Evolutionary conservation across 768 basidiomycete species (phyloP).

Genomic region (Saitozyma sp.): DNA sequence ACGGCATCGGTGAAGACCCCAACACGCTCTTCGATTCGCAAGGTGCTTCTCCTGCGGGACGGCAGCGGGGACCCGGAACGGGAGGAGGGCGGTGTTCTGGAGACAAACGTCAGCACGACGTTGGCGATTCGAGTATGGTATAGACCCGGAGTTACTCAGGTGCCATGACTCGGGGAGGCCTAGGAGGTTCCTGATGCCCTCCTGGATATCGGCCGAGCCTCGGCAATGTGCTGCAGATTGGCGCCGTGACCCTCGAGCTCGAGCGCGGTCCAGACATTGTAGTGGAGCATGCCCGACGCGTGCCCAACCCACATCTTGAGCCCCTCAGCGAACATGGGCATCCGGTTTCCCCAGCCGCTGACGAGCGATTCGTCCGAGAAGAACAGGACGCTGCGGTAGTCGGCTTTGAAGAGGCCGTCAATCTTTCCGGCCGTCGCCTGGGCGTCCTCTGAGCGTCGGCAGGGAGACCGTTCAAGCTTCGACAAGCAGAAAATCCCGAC

Average conservation of each 20-base stretch:
- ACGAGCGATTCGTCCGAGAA: conserved; percentile 53
- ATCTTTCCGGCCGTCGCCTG: conserved; percentile 9
- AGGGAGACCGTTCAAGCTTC: no score
- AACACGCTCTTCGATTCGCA: no score
- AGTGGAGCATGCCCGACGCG: conserved; percentile 49
- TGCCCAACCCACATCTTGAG: conserved; percentile 48
- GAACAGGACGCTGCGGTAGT: conserved; percentile 53
- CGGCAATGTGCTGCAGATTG: conserved; percentile 29
- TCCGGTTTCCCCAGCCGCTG: conserved; percentile 34
- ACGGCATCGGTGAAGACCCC: no score
- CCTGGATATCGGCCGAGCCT: not conserved
- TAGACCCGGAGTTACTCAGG: no score
- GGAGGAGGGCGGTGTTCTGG: no score
- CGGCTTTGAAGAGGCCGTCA: conserved; percentile 28
- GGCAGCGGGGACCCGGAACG: no score
- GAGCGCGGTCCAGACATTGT: conserved; percentile 52
- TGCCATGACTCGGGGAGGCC: conserved; percentile 8
- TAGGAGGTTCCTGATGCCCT: not conserved
- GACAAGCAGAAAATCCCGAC: no score
- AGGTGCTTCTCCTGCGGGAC: no score
- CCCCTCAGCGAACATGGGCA: conserved; percentile 34
- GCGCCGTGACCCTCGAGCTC: conserved; percentile 52
- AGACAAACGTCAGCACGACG: no score
- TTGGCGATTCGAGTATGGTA: no score
- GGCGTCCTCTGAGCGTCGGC: conserved; percentile 4